phyloP scores from a whole-genome alignment of 139 green algal species.

The Zygnema cylindricum region DNA sequence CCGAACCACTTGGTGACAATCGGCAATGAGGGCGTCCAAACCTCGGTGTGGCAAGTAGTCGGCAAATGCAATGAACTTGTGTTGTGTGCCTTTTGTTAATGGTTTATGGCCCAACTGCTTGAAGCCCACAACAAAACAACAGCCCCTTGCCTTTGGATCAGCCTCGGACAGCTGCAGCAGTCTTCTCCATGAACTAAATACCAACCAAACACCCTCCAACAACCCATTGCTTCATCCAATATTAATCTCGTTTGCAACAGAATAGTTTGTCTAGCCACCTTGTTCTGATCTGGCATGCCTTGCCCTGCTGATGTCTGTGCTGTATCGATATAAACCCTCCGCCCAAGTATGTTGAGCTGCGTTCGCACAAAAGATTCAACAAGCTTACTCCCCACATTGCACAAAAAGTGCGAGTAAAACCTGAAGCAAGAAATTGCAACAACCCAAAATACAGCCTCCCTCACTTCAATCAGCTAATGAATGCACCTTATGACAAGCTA shows the following conservation, averaged over 20 bases:
- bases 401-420: constrained; percentile 63
- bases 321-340: constrained; percentile 75
- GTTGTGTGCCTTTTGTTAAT: constrained; percentile 47
- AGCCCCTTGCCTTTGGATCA: too few relatives aligned
- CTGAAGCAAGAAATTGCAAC: too few relatives aligned
- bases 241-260: too few relatives aligned
- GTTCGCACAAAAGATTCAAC: constrained; percentile 76
- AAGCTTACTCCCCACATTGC: constrained; percentile 73
- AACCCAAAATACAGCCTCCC: not conserved
- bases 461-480: constrained; percentile 16
- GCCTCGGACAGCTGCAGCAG: too few relatives aligned
- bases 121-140: too few relatives aligned
- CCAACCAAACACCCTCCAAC: too few relatives aligned
- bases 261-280: not conserved
- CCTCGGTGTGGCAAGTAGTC: constrained; percentile 57
- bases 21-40: constrained; percentile 39
- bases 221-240: too few relatives aligned
- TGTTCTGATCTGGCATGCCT: not conserved
- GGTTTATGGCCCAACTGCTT: not conserved
- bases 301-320: constrained; percentile 3
- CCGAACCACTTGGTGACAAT: constrained; percentile 30
- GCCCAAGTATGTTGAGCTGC: constrained; percentile 82
- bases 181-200: too few relatives aligned
- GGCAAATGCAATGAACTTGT: constrained; percentile 56
- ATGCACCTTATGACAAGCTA: not conserved